Conservation (phyloP, 176 grass and related monocot genomes). For the Cocos nucifera region DNA sequence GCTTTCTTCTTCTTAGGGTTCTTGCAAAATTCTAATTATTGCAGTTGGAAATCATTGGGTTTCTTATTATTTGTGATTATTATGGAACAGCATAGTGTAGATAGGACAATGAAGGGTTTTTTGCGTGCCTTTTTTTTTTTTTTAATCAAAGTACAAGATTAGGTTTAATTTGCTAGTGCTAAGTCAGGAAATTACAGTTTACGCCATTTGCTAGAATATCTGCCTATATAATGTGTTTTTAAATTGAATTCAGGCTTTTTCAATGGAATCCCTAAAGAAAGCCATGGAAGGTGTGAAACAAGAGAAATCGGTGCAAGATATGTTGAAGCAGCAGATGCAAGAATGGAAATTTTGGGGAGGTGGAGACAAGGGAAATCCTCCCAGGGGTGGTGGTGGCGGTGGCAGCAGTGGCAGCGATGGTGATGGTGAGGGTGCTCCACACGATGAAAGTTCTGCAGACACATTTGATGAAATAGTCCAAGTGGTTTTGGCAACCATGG, state of each 20-base stretch:
- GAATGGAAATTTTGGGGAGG: conserved; percentile 30
- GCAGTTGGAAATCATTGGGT: not conserved
- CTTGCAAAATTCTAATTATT: too few relatives aligned
- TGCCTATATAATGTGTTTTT: not conserved
- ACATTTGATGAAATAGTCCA: conserved; percentile 69
- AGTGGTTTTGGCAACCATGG: conserved; percentile 57
- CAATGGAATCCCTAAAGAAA: conserved; percentile 72
- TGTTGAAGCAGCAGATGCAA: conserved; percentile 31
- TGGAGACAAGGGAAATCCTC: conserved; percentile 40
- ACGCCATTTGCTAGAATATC: not conserved
- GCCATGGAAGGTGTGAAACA: conserved; percentile 48
- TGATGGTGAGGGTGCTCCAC: conserved; percentile 35
- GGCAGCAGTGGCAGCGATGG: not conserved
- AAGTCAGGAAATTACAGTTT: too few relatives aligned
- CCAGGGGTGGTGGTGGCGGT: conserved; percentile 19
- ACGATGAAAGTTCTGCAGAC: conserved; percentile 50
- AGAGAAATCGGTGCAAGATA: conserved; percentile 39
- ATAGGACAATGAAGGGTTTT: too few relatives aligned
- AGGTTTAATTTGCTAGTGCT: too few relatives aligned
- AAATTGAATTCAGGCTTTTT: conserved; percentile 38
- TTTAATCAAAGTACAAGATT: too few relatives aligned
- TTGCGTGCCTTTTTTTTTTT: too few relatives aligned
- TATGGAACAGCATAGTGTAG: too few relatives aligned
- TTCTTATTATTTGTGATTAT: not conserved
- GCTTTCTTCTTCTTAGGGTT: too few relatives aligned